These are phyloP conservation scores for Aspergillus clavatus DNA, from an alignment of 2,329 filamentous ascomycete species.

Conservation along the genomic window DNA sequence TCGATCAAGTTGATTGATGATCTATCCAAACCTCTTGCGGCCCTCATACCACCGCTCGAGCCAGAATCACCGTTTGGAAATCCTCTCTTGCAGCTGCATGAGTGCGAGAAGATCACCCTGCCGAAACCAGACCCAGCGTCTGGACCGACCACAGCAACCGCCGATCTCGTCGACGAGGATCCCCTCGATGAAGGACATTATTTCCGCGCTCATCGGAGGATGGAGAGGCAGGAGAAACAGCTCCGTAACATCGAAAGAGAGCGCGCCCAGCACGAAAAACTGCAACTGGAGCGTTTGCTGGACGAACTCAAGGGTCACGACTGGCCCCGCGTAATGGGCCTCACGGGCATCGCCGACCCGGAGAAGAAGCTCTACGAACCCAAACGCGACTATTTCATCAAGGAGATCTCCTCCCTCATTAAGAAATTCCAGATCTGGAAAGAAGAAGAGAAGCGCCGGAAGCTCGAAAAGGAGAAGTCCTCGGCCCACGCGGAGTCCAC, in stretches of 20 bases:
- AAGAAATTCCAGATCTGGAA: slow-evolving; percentile 87
- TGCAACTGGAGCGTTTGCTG: slow-evolving; percentile 62
- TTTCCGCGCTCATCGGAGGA: slow-evolving; percentile 55
- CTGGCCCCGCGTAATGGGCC: slow-evolving; percentile 88
- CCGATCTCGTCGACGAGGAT: slow-evolving; percentile 36
- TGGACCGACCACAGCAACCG: slow-evolving; percentile 13
- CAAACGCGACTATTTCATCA: slow-evolving; percentile 78
- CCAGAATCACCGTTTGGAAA: slow-evolving; percentile 31
- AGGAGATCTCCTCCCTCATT: slow-evolving; percentile 73
- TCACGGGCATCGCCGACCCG: slow-evolving; percentile 76
- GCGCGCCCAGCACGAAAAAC: slow-evolving; percentile 61
- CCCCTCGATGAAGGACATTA: slow-evolving; percentile 55
- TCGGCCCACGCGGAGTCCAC: slow-evolving; percentile 39
- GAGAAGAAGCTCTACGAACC: slow-evolving; percentile 83
- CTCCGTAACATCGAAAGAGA: slow-evolving; percentile 64
- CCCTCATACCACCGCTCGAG: slow-evolving; percentile 12
- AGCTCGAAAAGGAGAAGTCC: slow-evolving; percentile 56
- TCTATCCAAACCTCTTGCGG: slow-evolving; percentile 33
- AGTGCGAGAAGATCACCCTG: slow-evolving; percentile 30
- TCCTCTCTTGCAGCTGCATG: slow-evolving; percentile 34
- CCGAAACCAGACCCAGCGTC: slow-evolving; percentile 6
- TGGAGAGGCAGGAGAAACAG: slow-evolving; percentile 63
- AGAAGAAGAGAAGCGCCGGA: slow-evolving; percentile 79
- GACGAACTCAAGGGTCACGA: slow-evolving; percentile 85
- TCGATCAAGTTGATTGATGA: slow-evolving; percentile 67